These are phyloP conservation scores for Fusarium incarnatum DNA, from an alignment of 2,329 filamentous ascomycete genomes.

Conservation along the genomic window DNA sequence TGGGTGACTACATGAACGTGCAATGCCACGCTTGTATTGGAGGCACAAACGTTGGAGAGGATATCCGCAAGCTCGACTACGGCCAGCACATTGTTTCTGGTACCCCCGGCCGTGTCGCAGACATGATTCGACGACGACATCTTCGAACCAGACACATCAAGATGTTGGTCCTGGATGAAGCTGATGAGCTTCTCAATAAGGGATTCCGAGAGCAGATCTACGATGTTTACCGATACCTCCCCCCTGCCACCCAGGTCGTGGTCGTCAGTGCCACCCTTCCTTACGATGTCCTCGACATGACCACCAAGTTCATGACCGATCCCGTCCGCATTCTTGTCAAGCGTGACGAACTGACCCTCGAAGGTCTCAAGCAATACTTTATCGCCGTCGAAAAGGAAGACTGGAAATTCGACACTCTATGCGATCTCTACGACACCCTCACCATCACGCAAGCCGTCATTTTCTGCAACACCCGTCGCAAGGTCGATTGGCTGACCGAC, in stretches of 20 bases:
- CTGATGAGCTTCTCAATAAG: conserved; percentile 80
- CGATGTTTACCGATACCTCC: conserved; percentile 97
- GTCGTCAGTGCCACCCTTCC: conserved; percentile 96
- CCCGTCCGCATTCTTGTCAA: conserved; percentile 96
- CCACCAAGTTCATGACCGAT: conserved; percentile 99
- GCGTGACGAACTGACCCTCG: conserved; percentile 97
- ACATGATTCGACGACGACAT: conserved; percentile 70
- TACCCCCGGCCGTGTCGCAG: conserved; percentile 90
- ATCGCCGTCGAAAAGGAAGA: conserved; percentile 99
- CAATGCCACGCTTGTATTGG: conserved; percentile 99
- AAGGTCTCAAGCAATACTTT: conserved; percentile 98
- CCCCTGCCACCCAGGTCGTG: conserved; percentile 97
- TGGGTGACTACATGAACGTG: conserved; percentile 99
- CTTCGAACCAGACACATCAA: conserved; percentile 71
- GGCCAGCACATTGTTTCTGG: conserved; percentile 98
- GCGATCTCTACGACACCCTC: conserved; percentile 97
- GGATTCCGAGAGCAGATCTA: conserved; percentile 99
- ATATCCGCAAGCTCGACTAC: conserved; percentile 97
- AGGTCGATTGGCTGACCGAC: conserved; percentile 99
- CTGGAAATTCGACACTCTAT: conserved; percentile 99
- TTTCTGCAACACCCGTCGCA: conserved; percentile 98
- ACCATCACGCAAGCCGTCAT: conserved; percentile 99
- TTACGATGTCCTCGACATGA: conserved; percentile 98
- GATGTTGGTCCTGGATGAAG: conserved; percentile 72
- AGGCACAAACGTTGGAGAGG: conserved; percentile 96